Percentiles rank a stretch among this genome's conserved stretches.
These are phyloP conservation scores for Tephrocybe sp. DNA, from an alignment of 768 basidiomycete genomes.

Conservation along the genomic window DNA sequence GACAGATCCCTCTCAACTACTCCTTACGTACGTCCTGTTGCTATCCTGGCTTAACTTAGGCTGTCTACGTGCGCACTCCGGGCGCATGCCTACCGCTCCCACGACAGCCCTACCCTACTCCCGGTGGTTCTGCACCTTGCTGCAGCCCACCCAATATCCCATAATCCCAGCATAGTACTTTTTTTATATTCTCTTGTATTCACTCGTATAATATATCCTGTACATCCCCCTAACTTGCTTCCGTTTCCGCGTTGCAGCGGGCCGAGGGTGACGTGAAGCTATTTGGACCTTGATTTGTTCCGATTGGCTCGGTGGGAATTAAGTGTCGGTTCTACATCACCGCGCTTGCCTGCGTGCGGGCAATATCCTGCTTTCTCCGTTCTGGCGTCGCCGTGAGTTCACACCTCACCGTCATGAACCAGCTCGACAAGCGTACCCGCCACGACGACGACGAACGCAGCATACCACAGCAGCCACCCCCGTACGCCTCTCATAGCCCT, in stretches of 20 bases:
- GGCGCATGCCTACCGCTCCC: slow-evolving; percentile 50
- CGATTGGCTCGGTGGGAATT: slow-evolving; percentile 67
- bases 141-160: slow-evolving; percentile 4
- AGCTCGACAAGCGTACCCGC: slow-evolving; percentile 47
- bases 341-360: slow-evolving; percentile 66
- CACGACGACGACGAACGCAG: slow-evolving; percentile 40
- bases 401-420: slow-evolving; percentile 49
- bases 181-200: slow-evolving; percentile 22
- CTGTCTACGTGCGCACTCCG: slow-evolving; percentile 42
- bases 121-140: slow-evolving; percentile 7
- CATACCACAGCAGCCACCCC: slow-evolving; percentile 18
- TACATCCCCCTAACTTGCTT: slow-evolving; percentile 13
- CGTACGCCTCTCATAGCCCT: slow-evolving; percentile 21
- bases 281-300: slow-evolving; percentile 44
- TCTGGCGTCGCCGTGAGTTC: slow-evolving; percentile 45
- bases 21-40: slow-evolving; percentile 52
- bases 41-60: slow-evolving; percentile 45
- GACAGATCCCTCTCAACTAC: slow-evolving; percentile 39
- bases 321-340: slow-evolving; percentile 49
- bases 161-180: slow-evolving; percentile 20
- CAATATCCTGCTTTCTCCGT: slow-evolving; percentile 52
- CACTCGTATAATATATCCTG: slow-evolving; percentile 14
- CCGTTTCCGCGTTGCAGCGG: slow-evolving; percentile 14
- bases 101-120: slow-evolving; percentile 40
- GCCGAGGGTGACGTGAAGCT: slow-evolving; percentile 20